Conservation (phyloP, 352 stramenopile genomes). For the Phytophthora pisi region DNA sequence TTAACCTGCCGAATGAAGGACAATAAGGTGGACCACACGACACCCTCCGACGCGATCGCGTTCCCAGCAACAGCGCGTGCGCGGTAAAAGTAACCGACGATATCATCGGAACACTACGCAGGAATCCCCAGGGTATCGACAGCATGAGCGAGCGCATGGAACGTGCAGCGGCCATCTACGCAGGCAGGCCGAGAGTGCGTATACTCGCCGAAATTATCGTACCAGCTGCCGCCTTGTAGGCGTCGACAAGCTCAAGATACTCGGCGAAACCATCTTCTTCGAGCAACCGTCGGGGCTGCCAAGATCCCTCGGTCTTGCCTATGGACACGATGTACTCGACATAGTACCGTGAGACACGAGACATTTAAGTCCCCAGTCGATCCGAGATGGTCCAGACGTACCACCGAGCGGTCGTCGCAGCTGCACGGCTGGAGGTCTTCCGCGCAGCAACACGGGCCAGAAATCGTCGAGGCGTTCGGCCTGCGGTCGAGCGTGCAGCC, state of each 20-base stretch:
- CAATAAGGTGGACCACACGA: slow-evolving; percentile 9
- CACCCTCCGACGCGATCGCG: background rate
- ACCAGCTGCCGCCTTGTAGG: background rate
- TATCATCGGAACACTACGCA: background rate
- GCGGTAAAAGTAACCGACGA: background rate
- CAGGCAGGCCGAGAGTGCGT: background rate
- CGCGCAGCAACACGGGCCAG: background rate
- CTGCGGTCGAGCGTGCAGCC: background rate
- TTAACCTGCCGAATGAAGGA: slow-evolving; percentile 1
- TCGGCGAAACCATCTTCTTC: slow-evolving; percentile 9
- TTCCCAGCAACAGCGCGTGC: background rate
- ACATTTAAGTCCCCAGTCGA: background rate
- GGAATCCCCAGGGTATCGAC: background rate
- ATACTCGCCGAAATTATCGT: background rate
- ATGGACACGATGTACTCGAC: background rate
- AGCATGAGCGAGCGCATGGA: background rate
- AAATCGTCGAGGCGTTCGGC: background rate
- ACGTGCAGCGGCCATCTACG: background rate
- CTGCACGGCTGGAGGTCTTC: background rate
- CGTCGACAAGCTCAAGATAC: slow-evolving; percentile 2
- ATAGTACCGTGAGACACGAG: background rate
- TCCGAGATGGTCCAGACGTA: background rate
- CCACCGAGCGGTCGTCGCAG: background rate
- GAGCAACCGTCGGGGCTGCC: background rate
- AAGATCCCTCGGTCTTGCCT: background rate